phyloP scores from a whole-genome alignment of 139 green algal genomes.

The Trebouxia sp. region DNA sequence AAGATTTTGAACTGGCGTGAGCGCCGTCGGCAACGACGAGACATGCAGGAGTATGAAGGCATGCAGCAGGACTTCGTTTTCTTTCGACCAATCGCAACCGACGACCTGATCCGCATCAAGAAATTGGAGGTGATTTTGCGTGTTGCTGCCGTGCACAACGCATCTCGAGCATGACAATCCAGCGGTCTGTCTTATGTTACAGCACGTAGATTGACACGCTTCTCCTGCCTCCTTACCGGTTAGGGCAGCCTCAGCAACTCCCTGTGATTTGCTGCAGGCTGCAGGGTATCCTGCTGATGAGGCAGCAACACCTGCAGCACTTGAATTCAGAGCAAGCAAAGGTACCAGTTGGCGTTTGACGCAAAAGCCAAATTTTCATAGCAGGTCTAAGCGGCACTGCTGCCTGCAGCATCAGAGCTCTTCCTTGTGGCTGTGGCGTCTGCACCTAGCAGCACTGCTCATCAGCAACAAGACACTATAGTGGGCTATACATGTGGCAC shows the following conservation, averaged over 20 bases:
- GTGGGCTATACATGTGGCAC: constrained; percentile 63
- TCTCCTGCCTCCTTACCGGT: too few species aligned
- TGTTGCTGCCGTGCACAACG: too few species aligned
- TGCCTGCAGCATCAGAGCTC: constrained; percentile 38
- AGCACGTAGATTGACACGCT: too few species aligned
- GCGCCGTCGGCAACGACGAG: background rate
- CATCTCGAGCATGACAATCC: too few species aligned
- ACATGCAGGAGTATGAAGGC: background rate
- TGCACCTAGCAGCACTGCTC: background rate
- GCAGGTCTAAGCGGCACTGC: too few species aligned
- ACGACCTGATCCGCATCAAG: background rate
- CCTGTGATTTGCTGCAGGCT: constrained; percentile 30
- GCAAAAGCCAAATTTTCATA: too few species aligned
- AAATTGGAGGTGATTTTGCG: background rate
- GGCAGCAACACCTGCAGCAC: constrained; percentile 35
- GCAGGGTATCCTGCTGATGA: constrained; percentile 51
- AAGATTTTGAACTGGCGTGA: background rate
- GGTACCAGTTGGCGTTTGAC: too few species aligned
- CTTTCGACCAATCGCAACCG: background rate
- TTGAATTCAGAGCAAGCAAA: constrained; percentile 40
- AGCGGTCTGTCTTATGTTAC: too few species aligned
- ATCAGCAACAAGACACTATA: constrained; percentile 1
- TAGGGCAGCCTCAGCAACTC: too few species aligned
- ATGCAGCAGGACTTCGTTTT: background rate
- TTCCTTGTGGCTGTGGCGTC: constrained; percentile 46